Evolutionary conservation across 78 protist species (phyloP).

Genomic region (Dictyostelium capitatum): DNA sequence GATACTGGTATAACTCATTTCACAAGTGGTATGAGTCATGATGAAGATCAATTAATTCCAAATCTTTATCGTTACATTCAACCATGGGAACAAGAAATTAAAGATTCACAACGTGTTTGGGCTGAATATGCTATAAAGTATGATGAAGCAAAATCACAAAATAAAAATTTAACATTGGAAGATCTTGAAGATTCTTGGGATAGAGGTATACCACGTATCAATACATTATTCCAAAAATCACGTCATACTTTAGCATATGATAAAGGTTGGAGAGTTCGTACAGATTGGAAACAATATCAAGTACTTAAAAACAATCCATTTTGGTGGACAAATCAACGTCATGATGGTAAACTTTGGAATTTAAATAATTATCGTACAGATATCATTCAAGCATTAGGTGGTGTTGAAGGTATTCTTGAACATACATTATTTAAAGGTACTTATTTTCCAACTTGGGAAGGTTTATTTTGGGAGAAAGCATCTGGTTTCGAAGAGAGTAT

Average conservation of each 20-base stretch:
- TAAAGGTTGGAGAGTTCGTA: constrained; percentile 99
- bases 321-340: constrained; percentile 99
- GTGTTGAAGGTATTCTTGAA: constrained; percentile 99
- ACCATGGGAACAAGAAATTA: constrained; percentile 99
- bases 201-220: constrained; percentile 99
- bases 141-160: constrained; percentile 97
- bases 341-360: constrained; percentile 99
- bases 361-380: constrained; percentile 99
- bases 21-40: constrained; percentile 99
- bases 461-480: constrained; percentile 99
- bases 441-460: constrained; percentile 99
- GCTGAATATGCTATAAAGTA: constrained; percentile 98
- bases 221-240: constrained; percentile 98
- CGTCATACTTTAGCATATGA: constrained; percentile 98
- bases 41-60: constrained; percentile 99
- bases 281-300: constrained; percentile 98
- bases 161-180: constrained; percentile 98
- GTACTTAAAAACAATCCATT: constrained; percentile 95
- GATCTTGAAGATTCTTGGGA: constrained; percentile 99
- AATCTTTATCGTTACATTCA: constrained; percentile 98
- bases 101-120: constrained; percentile 99
- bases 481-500: constrained; percentile 88
- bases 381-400: constrained; percentile 99
- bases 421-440: constrained; percentile 99
- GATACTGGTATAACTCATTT: constrained; percentile 98